These are phyloP conservation scores for Colletotrichum noveboracense DNA, from an alignment of 2,329 filamentous ascomycete species.

Conservation along the genomic window DNA sequence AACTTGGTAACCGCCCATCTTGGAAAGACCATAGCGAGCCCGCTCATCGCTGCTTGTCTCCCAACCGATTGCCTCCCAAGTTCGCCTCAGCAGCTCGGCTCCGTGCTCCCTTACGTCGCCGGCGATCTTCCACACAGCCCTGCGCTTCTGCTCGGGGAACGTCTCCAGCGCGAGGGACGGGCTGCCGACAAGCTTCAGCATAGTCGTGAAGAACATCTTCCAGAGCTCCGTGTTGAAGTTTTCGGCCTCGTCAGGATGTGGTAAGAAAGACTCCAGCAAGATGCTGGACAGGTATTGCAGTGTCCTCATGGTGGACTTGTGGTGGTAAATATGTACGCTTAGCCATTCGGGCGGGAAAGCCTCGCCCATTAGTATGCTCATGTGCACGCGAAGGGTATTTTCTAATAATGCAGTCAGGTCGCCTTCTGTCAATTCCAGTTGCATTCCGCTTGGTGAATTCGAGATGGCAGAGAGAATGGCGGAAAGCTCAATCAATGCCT, in stretches of 20 bases:
- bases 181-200: constrained; percentile 89
- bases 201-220: constrained; percentile 89
- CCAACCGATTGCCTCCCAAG: constrained; percentile 98
- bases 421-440: constrained; percentile 75
- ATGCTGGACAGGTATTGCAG: constrained; percentile 83
- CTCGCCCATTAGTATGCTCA: constrained; percentile 87
- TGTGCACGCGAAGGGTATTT: constrained; percentile 81
- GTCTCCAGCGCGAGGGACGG: constrained; percentile 90
- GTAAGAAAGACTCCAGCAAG: constrained; percentile 82
- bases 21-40: constrained; percentile 76
- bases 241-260: constrained; percentile 89
- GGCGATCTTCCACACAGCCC: constrained; percentile 98
- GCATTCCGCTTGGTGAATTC: constrained; percentile 74
- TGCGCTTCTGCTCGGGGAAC: constrained; percentile 93
- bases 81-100: constrained; percentile 81
- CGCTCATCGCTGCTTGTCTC: constrained; percentile 84
- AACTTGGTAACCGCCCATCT: constrained; percentile 95
- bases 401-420: constrained; percentile 79
- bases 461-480: constrained; percentile 85
- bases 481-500: constrained; percentile 86
- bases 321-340: constrained; percentile 90
- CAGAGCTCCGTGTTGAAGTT: constrained; percentile 92
- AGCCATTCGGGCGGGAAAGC: constrained; percentile 91
- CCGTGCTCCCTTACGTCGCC: constrained; percentile 94
- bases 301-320: constrained; percentile 86